Base-by-base conservation (phyloP, 148 eudicot genomes). In the Camellia granthamiana region DNA sequence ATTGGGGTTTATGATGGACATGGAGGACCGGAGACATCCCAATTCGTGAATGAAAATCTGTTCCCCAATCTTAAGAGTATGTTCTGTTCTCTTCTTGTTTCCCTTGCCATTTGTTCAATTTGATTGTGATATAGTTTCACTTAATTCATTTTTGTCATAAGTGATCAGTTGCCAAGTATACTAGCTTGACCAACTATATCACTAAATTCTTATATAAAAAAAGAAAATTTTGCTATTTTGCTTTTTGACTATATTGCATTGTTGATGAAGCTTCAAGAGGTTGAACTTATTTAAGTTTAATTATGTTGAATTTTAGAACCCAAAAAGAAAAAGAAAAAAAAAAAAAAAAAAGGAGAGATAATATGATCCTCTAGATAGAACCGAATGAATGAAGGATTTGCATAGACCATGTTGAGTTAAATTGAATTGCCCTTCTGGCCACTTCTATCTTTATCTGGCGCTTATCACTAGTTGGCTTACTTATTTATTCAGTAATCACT, bases 1-100 rank as follows among this genome's bases (percentile, higher is more conserved):
- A 59, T 95, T 52, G 98, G 98, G 1, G 86, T 95, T 81, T 92
- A 93, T 79, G 97, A 93, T 81, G 97, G 97, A 13, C 97, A 93
- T 89, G 97, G 97, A 72, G 97, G 97, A 13, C 90, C 94, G 7
- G 91, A 92, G 81, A 84, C 96, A 3, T 78, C 97, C 4, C 83
- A 79, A 15, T 93, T 92, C 51, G 92, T 90, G 7, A 93, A 93
- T 60, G 79, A 82, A 21, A 84, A 81, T 58, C 52, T 93, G 55
- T 89, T 92, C 75, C 75, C 69, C 71, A 85, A 88, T 84, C 87
- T 93, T 5, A 92, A 88, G 78, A 91, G 98, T 94, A 92, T 70
- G 92, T 79, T 65, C 76, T 70, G 92, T 79, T 65, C 76, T 68
- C 54, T 78, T 67, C 55, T 78, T 49, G 5, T 54, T 44, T 43